phyloP scores from a whole-genome alignment of 495 filamentous ascomycete genomes.

The Cercophora newfieldiana region DNA sequence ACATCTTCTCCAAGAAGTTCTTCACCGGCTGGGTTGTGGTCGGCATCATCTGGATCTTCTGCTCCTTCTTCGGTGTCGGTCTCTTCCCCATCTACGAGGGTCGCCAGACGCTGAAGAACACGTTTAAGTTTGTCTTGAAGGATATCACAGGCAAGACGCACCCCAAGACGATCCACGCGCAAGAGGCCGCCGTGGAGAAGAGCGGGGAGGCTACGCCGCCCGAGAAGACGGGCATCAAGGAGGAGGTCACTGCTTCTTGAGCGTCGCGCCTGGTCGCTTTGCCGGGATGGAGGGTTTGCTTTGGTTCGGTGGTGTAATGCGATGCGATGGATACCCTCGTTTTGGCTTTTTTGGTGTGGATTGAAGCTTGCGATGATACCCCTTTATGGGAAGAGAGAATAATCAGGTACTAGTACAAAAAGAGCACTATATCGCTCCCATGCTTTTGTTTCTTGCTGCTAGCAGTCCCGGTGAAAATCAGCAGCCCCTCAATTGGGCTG shows the following conservation, averaged over 20 bases:
- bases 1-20: constrained; percentile 87
- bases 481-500: no score
- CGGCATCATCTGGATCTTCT: constrained; percentile 87
- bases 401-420: background rate
- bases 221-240: constrained; percentile 30
- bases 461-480: no score
- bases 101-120: constrained; percentile 63
- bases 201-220: constrained; percentile 34
- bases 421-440: background rate
- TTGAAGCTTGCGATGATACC: constrained; percentile 16
- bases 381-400: constrained; percentile 6
- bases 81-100: constrained; percentile 85
- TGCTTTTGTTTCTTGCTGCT: background rate
- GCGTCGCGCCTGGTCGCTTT: no score
- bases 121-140: constrained; percentile 62
- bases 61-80: constrained; percentile 68
- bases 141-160: constrained; percentile 67
- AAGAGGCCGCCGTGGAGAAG: constrained; percentile 21
- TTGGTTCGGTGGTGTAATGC: background rate
- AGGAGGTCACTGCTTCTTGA: constrained; percentile 18
- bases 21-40: constrained; percentile 91
- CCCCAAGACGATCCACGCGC: constrained; percentile 40
- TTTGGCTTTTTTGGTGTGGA: constrained; percentile 5
- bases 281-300: background rate
- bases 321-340: constrained; percentile 17